phyloP scores from a whole-genome alignment of 768 basidiomycete species.

The Termitomyces eurrhizus region DNA sequence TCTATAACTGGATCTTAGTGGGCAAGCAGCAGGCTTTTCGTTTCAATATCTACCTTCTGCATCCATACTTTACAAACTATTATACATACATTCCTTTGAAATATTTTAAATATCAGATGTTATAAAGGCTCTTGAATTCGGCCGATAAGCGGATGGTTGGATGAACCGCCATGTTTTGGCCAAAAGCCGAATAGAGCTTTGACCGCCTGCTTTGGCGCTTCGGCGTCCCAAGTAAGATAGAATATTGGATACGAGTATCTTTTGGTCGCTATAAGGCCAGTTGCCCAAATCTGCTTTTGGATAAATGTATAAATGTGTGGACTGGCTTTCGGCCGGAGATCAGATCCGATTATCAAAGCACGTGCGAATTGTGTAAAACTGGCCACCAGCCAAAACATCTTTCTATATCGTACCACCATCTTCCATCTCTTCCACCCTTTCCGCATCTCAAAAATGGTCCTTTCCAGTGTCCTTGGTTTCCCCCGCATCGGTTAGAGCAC shows the following conservation, averaged over 20 bases:
- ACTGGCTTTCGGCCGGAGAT: not conserved
- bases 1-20: slow-evolving; percentile 10
- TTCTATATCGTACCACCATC: slow-evolving; percentile 27
- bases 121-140: not conserved
- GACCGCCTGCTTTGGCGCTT: not conserved
- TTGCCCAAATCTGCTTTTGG: not conserved
- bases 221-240: not conserved
- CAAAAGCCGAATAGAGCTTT: not conserved
- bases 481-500: slow-evolving; percentile 74
- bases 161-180: not conserved
- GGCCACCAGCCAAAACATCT: slow-evolving; percentile 19
- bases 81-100: slow-evolving; percentile 8
- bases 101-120: not conserved
- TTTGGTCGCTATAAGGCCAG: not conserved
- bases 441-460: slow-evolving; percentile 51
- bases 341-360: slow-evolving; percentile 32
- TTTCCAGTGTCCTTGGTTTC: slow-evolving; percentile 86
- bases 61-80: slow-evolving; percentile 4
- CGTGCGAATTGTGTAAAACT: slow-evolving; percentile 33
- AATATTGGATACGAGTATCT: not conserved
- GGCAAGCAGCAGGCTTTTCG: not conserved
- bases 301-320: not conserved
- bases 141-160: not conserved
- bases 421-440: slow-evolving; percentile 20
- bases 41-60: not conserved